Evolutionary conservation across 2,329 filamentous ascomycete genomes (phyloP).

Genomic region (Botryosphaeria agaves): DNA sequence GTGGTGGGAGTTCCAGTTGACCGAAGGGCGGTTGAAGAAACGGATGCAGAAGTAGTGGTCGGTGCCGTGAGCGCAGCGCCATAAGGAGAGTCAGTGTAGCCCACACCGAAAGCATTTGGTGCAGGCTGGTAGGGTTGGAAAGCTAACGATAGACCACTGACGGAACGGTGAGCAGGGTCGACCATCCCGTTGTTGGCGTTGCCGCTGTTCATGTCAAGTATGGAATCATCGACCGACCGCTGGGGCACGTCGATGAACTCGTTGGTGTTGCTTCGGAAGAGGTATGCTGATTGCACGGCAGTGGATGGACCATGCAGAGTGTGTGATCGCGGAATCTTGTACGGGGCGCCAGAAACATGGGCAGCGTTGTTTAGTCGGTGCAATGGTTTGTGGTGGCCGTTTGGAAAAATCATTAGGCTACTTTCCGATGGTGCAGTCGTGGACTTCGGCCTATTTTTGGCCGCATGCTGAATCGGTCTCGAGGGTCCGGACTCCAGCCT

Average conservation of each 20-base stretch:
- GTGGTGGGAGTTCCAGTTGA: background rate
- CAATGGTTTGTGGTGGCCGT: constrained; percentile 47
- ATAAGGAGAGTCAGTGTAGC: too few species aligned
- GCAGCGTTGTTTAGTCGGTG: constrained; percentile 48
- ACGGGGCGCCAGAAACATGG: constrained; percentile 44
- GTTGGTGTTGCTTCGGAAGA: background rate
- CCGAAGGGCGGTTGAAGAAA: background rate
- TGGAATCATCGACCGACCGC: background rate
- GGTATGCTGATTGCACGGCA: background rate
- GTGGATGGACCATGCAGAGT: constrained; percentile 25
- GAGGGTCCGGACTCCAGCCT: background rate
- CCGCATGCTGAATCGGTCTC: background rate
- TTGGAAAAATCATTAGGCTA: constrained; percentile 41
- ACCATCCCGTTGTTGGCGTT: background rate
- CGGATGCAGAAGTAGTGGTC: background rate
- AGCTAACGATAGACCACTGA: background rate
- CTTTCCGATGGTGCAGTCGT: constrained; percentile 41
- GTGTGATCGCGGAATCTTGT: constrained; percentile 39
- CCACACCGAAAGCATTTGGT: too few species aligned
- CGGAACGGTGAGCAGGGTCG: background rate
- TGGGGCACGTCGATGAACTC: background rate
- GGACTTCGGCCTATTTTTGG: constrained; percentile 32
- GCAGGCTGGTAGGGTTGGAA: background rate
- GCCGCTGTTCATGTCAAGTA: background rate
- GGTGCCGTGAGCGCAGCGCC: too few species aligned